phyloP scores from a whole-genome alignment of 768 basidiomycete genomes.

The Leccinum broughii region DNA sequence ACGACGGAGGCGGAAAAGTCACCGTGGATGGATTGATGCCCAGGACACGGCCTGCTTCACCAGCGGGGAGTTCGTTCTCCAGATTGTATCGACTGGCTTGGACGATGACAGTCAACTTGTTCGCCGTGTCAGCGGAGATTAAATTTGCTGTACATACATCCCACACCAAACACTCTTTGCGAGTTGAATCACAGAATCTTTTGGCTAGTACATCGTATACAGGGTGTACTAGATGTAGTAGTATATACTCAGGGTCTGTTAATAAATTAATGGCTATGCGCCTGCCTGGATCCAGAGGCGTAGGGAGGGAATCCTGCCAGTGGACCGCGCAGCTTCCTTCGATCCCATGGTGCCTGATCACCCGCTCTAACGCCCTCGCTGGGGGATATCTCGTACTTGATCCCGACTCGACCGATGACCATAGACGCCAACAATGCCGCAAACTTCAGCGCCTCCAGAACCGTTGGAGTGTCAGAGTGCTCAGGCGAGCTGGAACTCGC shows the following conservation, averaged over 20 bases:
- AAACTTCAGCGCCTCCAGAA: slow-evolving; percentile 51
- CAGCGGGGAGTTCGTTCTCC: slow-evolving; percentile 5
- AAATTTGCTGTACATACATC: neutral
- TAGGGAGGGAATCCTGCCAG: neutral
- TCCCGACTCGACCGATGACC: slow-evolving; percentile 38
- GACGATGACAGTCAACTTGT: neutral
- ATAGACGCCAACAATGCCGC: slow-evolving; percentile 48
- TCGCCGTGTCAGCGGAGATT: neutral
- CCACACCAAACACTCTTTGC: too few species aligned
- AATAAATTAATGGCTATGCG: slow-evolving; percentile 5
- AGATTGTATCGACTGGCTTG: neutral
- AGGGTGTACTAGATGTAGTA: neutral
- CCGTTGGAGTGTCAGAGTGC: slow-evolving; percentile 37
- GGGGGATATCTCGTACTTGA: slow-evolving; percentile 23
- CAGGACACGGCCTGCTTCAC: slow-evolving; percentile 5
- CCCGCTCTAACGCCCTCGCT: slow-evolving; percentile 25
- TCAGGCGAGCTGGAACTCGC: slow-evolving; percentile 19
- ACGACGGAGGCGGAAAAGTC: neutral
- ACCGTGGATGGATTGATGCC: slow-evolving; percentile 14
- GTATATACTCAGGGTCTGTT: neutral
- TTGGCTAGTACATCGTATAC: neutral
- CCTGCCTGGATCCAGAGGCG: slow-evolving; percentile 14
- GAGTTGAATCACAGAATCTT: too few species aligned
- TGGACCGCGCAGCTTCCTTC: slow-evolving; percentile 13
- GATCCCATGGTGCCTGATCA: slow-evolving; percentile 42